Conservation (phyloP, 192 early-diverging fungal genomes). For the Radiomyces spectabilis region DNA sequence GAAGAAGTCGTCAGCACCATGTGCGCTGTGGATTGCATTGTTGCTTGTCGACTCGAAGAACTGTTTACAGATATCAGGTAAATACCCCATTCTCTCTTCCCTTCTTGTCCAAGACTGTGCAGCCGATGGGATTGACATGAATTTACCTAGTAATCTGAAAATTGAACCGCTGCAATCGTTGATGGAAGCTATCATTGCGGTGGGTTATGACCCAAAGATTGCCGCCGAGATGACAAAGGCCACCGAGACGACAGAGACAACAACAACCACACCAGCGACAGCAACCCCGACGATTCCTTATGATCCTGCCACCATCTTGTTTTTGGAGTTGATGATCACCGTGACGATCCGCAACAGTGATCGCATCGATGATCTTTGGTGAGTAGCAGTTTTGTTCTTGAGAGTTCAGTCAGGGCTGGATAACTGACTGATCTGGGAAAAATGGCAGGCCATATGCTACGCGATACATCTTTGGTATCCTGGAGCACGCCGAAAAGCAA, state of each 20-base stretch:
- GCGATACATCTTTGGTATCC: conserved; percentile 61
- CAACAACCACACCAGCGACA: conserved; percentile 7
- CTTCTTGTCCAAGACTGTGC: too few relatives aligned
- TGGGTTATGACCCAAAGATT: conserved; percentile 24
- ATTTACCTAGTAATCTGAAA: conserved; percentile 52
- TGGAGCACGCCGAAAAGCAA: conserved; percentile 54
- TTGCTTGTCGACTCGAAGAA: conserved; percentile 62
- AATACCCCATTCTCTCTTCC: too few relatives aligned
- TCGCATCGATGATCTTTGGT: conserved; percentile 54
- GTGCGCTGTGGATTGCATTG: conserved; percentile 60
- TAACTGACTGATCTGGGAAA: too few relatives aligned
- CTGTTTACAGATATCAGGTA: conserved; percentile 65
- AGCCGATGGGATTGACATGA: too few relatives aligned
- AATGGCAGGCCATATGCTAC: conserved; percentile 62
- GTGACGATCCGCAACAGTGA: conserved; percentile 74
- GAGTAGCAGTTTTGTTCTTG: background rate
- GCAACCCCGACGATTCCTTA: conserved; percentile 31
- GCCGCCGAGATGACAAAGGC: too few relatives aligned
- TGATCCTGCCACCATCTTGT: conserved; percentile 63
- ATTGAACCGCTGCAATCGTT: conserved; percentile 52
- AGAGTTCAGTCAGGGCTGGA: too few relatives aligned
- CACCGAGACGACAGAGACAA: conserved; percentile 3
- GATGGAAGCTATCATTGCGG: conserved; percentile 46
- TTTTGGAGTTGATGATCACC: conserved; percentile 67
- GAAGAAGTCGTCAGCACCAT: conserved; percentile 65